A percentile compares a stretch with the other conserved stretches of the same genome.
Conservation (phyloP, 139 green algal species). For the Closterium sp. region DNA sequence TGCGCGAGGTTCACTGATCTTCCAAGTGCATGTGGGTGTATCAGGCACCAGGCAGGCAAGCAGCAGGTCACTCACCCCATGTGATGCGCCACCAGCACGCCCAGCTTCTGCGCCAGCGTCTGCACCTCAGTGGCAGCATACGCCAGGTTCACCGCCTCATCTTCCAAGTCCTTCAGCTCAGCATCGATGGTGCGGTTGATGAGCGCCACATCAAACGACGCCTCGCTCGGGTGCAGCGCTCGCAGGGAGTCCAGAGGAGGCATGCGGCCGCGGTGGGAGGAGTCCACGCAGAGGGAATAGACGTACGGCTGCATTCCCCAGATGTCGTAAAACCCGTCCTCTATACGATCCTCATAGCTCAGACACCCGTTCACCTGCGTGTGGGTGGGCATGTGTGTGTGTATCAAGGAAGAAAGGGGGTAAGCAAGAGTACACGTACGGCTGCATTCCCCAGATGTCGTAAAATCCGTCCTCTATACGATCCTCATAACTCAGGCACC, state of each 20-base stretch:
- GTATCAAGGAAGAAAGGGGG: too few relatives aligned
- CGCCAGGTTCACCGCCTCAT: constrained; percentile 3
- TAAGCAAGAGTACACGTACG: constrained; percentile 25
- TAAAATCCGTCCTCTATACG: constrained; percentile 38
- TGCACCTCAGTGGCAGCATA: constrained; percentile 9
- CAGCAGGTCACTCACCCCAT: too few relatives aligned
- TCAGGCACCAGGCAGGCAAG: neutral
- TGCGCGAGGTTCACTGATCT: neutral
- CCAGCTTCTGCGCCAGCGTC: constrained; percentile 26
- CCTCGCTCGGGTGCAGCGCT: constrained; percentile 11
- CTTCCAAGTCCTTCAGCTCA: constrained; percentile 16
- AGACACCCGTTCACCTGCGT: constrained; percentile 23
- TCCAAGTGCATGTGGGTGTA: constrained; percentile 16
- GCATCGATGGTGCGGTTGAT: constrained; percentile 18
- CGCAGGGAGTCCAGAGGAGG: neutral
- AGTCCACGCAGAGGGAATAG: neutral
- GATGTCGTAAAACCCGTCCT: constrained; percentile 30
- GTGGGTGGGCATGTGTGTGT: neutral
- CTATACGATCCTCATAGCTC: constrained; percentile 28
- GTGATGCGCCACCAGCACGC: constrained; percentile 2
- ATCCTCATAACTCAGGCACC: constrained; percentile 24
- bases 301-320: constrained; percentile 22
- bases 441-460: constrained; percentile 20
- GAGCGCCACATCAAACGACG: constrained; percentile 26
- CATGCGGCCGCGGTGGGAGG: neutral